Evolutionary conservation across 805 yeast species (phyloP).

Genomic region (Barnettozyma siamensis): DNA sequence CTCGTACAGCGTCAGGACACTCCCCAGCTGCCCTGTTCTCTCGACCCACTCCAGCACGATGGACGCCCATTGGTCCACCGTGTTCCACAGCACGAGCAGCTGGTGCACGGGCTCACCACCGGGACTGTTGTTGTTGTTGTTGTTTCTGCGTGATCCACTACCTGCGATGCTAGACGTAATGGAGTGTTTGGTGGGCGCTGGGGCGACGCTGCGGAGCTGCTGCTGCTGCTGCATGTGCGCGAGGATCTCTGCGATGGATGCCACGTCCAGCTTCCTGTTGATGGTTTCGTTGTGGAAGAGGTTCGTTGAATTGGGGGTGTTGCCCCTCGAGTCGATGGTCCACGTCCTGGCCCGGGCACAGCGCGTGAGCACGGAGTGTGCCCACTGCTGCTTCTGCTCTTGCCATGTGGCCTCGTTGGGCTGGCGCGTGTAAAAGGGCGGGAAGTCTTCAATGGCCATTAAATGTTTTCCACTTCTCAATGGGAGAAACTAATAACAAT

Average conservation of each 20-base stretch:
- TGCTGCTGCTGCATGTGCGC: slow-evolving; percentile 45
- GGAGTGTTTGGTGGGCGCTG: not conserved
- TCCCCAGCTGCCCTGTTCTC: slow-evolving; percentile 68
- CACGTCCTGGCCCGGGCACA: slow-evolving; percentile 53
- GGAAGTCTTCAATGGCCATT: slow-evolving; percentile 42
- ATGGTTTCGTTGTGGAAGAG: slow-evolving; percentile 49
- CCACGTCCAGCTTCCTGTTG: slow-evolving; percentile 47
- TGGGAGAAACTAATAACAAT: too few relatives aligned
- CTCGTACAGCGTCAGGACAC: slow-evolving; percentile 80
- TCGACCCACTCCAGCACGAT: slow-evolving; percentile 66
- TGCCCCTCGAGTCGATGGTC: slow-evolving; percentile 38
- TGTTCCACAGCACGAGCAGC: slow-evolving; percentile 54
- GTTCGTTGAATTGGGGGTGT: not conserved
- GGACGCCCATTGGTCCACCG: slow-evolving; percentile 63
- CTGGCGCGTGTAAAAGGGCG: slow-evolving; percentile 89
- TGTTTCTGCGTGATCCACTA: not conserved
- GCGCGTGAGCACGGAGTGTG: slow-evolving; percentile 51
- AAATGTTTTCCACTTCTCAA: too few relatives aligned
- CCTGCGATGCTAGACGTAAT: too few relatives aligned
- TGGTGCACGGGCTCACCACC: not conserved
- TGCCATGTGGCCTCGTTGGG: slow-evolving; percentile 74
- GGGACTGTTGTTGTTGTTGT: too few relatives aligned
- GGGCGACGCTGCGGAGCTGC: slow-evolving; percentile 31
- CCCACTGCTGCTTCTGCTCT: slow-evolving; percentile 80
- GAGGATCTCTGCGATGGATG: slow-evolving; percentile 52